Evolutionary conservation across 2,329 filamentous ascomycete species (phyloP).

Genomic region (Neurospora sp.): DNA sequence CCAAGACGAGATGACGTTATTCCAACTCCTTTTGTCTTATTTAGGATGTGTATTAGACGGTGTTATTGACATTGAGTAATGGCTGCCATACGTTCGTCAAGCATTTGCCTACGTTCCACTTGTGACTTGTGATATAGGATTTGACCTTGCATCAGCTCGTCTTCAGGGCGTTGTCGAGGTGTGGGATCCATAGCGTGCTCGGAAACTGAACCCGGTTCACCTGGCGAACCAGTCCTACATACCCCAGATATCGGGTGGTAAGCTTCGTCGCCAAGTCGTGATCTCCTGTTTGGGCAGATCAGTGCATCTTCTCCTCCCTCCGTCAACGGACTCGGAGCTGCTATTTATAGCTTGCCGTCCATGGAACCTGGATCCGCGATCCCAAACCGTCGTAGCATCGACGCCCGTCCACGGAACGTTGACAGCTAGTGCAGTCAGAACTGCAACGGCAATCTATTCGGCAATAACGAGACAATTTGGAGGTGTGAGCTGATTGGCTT

Average conservation of each 20-base stretch:
- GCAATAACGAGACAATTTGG: constrained; percentile 6
- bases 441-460: constrained; percentile 12
- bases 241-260: neutral
- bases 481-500: constrained; percentile 3
- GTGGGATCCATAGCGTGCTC: too few relatives aligned
- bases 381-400: neutral
- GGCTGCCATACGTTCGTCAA: too few relatives aligned
- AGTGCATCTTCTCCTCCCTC: neutral
- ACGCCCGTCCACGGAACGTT: neutral
- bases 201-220: too few relatives aligned
- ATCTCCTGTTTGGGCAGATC: neutral
- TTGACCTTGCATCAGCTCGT: too few relatives aligned
- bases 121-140: too few relatives aligned
- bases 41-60: too few relatives aligned
- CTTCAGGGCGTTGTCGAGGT: too few relatives aligned
- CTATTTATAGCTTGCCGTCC: constrained; percentile 11
- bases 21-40: too few relatives aligned
- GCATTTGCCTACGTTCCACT: too few relatives aligned
- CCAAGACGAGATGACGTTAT: too few relatives aligned
- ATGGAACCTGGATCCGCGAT: neutral
- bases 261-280: neutral
- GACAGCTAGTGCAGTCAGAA: neutral
- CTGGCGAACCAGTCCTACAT: neutral
- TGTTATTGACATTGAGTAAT: too few relatives aligned
- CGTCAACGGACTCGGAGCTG: neutral